phyloP scores from a whole-genome alignment of 2,329 filamentous ascomycete species.

The Botrytis sinoallii region DNA sequence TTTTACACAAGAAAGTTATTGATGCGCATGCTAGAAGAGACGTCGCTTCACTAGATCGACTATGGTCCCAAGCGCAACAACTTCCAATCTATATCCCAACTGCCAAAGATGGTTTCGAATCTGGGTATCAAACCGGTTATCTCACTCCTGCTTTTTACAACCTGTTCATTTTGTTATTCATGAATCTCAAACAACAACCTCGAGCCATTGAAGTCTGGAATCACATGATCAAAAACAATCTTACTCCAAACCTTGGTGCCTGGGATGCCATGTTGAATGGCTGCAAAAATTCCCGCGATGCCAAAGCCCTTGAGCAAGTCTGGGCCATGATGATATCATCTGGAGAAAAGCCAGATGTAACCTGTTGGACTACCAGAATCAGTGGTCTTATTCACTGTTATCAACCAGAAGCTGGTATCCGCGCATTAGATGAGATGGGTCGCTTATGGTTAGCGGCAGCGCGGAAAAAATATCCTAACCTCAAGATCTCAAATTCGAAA shows the following conservation, averaged over 20 bases:
- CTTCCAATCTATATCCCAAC: constrained; percentile 26
- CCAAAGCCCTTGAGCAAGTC: constrained; percentile 58
- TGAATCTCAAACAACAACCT: constrained; percentile 43
- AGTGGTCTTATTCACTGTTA: constrained; percentile 59
- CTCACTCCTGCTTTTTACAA: constrained; percentile 40
- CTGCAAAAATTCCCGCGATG: constrained; percentile 58
- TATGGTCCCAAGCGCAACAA: constrained; percentile 31
- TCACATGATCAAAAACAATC: constrained; percentile 50
- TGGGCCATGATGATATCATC: constrained; percentile 63
- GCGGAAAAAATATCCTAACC: constrained; percentile 26
- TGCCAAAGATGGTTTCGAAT: not conserved
- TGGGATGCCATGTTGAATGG: constrained; percentile 74
- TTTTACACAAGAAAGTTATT: constrained; percentile 26
- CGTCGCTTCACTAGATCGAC: constrained; percentile 24
- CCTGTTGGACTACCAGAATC: constrained; percentile 70
- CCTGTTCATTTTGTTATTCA: constrained; percentile 47
- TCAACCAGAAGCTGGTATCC: constrained; percentile 54
- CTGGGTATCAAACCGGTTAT: constrained; percentile 17
- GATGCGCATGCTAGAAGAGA: constrained; percentile 30
- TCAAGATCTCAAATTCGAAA: constrained; percentile 26
- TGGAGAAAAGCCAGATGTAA: constrained; percentile 57
- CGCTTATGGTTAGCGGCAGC: constrained; percentile 49
- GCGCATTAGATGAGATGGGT: constrained; percentile 65
- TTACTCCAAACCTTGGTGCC: constrained; percentile 59
- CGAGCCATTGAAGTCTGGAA: constrained; percentile 56